A percentile compares a stretch with the other conserved stretches of the same genome.
Conservation (phyloP, 257 asterid genomes). For the Eucommia ulmoides region DNA sequence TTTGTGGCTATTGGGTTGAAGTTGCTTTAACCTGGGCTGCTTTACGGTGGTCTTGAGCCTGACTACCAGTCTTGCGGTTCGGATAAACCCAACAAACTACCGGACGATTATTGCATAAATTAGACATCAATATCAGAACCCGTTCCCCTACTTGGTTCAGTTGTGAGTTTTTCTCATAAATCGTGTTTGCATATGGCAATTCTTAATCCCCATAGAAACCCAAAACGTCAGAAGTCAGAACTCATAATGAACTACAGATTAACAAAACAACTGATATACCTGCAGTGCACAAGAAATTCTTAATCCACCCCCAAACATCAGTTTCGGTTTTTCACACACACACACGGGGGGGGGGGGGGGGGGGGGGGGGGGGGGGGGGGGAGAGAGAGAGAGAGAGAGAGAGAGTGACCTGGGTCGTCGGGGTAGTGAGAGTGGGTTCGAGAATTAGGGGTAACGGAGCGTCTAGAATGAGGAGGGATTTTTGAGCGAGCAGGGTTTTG, state of each 20-base stretch:
- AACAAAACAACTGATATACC: not conserved
- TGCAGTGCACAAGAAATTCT: not conserved
- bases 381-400: constrained; percentile 9
- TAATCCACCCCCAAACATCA: not conserved
- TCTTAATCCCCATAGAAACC: not conserved
- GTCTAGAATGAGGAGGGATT: constrained; percentile 34
- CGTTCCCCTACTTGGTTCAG: no score
- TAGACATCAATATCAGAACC: no score
- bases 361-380: not conserved
- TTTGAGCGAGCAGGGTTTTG: constrained; percentile 29
- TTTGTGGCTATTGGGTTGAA: no score
- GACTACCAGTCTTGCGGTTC: not conserved
- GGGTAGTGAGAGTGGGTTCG: constrained; percentile 39
- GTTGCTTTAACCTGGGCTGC: no score
- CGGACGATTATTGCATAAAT: not conserved
- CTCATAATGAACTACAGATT: not conserved
- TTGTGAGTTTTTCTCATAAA: not conserved
- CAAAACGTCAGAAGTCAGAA: not conserved
- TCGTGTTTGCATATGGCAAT: not conserved
- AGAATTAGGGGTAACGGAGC: constrained; percentile 72
- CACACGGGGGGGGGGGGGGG: not conserved
- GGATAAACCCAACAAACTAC: not conserved
- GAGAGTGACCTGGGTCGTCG: constrained; percentile 47
- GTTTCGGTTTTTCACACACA: not conserved
- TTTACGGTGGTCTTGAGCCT: not conserved